Percentiles rank a stretch among this genome's conserved stretches.
Evolutionary conservation across 768 basidiomycete species (phyloP).

Genomic region (Phaeotremella fagi): DNA sequence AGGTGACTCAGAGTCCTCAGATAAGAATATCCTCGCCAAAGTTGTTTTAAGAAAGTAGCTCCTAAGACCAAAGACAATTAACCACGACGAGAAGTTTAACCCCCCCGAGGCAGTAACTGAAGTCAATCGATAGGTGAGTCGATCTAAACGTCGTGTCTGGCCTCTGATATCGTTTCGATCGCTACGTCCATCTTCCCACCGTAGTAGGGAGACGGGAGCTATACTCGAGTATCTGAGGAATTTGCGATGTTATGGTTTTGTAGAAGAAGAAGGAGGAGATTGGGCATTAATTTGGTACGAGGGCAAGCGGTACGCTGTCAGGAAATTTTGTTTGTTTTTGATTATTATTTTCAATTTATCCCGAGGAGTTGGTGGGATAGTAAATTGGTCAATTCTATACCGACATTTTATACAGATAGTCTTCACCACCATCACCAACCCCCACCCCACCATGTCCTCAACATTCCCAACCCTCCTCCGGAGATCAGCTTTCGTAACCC

Average conservation of each 20-base stretch:
- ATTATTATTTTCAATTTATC: constrained; percentile 1
- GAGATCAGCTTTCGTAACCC: constrained; percentile 36
- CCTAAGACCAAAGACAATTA: neutral
- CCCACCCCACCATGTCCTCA: constrained; percentile 16
- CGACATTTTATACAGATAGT: neutral
- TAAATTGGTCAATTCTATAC: neutral
- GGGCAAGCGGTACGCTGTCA: neutral
- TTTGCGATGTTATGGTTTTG: constrained; percentile 26
- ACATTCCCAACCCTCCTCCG: constrained; percentile 43
- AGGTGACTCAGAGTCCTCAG: constrained; percentile 45
- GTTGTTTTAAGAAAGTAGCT: constrained; percentile 44
- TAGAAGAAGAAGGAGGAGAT: constrained; percentile 14
- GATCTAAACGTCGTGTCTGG: constrained; percentile 45
- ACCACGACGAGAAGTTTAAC: neutral
- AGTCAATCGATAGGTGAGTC: neutral
- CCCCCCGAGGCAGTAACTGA: constrained; percentile 2
- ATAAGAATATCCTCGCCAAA: constrained; percentile 27
- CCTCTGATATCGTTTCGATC: constrained; percentile 21
- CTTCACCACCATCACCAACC: neutral
- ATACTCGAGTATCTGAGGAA: no score
- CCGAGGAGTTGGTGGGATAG: neutral
- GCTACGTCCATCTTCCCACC: constrained; percentile 17
- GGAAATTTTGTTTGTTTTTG: no score
- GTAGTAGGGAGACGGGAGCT: constrained; percentile 13
- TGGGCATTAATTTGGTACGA: neutral